A percentile compares a stretch with the other conserved stretches of the same genome.
Evolutionary conservation across 148 eudicot species (phyloP).

Genomic region (Rhododendron vialii): DNA sequence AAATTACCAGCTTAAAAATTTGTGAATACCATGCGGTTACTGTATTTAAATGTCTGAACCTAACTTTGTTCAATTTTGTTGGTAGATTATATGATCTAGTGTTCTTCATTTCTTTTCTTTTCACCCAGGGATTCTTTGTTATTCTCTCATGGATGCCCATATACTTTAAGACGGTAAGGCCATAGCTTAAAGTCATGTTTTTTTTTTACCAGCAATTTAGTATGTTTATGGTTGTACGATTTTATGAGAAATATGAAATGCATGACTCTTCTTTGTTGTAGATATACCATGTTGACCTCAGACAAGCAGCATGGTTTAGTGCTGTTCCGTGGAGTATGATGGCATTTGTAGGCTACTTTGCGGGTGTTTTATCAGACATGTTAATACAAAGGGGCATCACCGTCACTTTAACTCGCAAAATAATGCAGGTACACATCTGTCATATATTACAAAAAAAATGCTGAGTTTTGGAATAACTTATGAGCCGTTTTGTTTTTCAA

Average conservation of each 20-base stretch:
- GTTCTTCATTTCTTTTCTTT: neutral
- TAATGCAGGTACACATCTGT: conserved; percentile 65
- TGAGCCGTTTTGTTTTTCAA: neutral
- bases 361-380: conserved; percentile 74
- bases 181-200: neutral
- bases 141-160: conserved; percentile 97
- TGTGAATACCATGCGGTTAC: neutral
- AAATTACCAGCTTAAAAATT: neutral
- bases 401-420: conserved; percentile 79
- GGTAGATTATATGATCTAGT: neutral
- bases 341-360: conserved; percentile 85
- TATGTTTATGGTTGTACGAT: neutral
- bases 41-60: neutral
- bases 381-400: conserved; percentile 65
- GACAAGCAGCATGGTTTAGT: conserved; percentile 97
- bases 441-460: neutral
- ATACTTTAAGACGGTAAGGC: conserved; percentile 74
- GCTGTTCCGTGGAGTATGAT: conserved; percentile 96
- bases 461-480: neutral
- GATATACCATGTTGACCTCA: conserved; percentile 85
- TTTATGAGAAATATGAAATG: neutral
- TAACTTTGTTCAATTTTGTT: neutral
- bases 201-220: neutral
- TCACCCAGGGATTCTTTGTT: conserved; percentile 85
- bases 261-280: conserved; percentile 20